These are phyloP conservation scores for Clarireedia homoeocarpa DNA, from an alignment of 2,329 filamentous ascomycete species.

Conservation along the genomic window DNA sequence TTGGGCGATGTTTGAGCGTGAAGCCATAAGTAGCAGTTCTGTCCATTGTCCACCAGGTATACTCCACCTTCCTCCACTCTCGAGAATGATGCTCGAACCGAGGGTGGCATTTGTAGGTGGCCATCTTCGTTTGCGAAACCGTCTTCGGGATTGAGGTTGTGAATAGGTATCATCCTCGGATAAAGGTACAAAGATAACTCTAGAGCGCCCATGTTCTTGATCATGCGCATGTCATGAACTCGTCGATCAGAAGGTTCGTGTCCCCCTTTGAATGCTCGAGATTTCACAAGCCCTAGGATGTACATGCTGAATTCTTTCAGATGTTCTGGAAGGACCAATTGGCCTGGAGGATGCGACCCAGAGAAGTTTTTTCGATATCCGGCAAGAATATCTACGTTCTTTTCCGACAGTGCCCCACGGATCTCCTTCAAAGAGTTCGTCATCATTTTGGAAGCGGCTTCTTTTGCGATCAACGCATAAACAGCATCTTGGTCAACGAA, in stretches of 20 bases:
- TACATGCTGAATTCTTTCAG: slow-evolving; percentile 98
- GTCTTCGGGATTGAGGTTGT: slow-evolving; percentile 80
- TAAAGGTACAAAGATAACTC: slow-evolving; percentile 92
- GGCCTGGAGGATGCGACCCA: slow-evolving; percentile 74
- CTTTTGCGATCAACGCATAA: slow-evolving; percentile 80
- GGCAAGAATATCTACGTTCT: slow-evolving; percentile 85
- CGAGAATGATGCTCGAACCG: slow-evolving; percentile 75
- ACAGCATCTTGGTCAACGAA: slow-evolving; percentile 96
- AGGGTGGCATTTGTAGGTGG: slow-evolving; percentile 74
- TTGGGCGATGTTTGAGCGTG: slow-evolving; percentile 90
- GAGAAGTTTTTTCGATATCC: slow-evolving; percentile 91
- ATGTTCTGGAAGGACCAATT: slow-evolving; percentile 90
- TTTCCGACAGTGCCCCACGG: slow-evolving; percentile 74
- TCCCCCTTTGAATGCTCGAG: slow-evolving; percentile 85
- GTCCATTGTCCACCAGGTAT: slow-evolving; percentile 92
- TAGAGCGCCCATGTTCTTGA: slow-evolving; percentile 76
- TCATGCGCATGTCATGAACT: slow-evolving; percentile 83
- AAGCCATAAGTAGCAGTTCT: slow-evolving; percentile 85
- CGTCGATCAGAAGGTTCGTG: slow-evolving; percentile 85
- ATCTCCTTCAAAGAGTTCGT: slow-evolving; percentile 76
- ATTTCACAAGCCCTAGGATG: slow-evolving; percentile 83
- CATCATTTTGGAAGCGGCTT: slow-evolving; percentile 79
- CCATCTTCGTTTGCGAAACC: slow-evolving; percentile 84
- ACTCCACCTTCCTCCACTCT: slow-evolving; percentile 87
- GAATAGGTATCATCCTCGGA: slow-evolving; percentile 83